Evolutionary conservation across 2,329 filamentous ascomycete genomes (phyloP).

Genomic region (Exophiala alcalophila): DNA sequence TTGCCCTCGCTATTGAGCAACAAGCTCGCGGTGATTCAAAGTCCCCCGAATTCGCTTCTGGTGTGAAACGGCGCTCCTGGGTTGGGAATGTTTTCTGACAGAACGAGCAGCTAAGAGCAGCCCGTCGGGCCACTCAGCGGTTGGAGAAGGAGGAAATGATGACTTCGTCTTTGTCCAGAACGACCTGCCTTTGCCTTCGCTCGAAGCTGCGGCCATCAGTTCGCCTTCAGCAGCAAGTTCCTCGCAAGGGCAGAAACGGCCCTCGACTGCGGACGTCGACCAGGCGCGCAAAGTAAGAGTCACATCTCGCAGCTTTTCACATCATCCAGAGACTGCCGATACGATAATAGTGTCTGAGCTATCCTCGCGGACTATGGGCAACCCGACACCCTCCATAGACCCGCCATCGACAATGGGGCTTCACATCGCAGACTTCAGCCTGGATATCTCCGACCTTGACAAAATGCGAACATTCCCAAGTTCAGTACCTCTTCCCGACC

Average conservation of each 20-base stretch:
- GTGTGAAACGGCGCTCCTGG: neutral
- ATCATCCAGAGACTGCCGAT: too few species aligned
- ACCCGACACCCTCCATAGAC: neutral
- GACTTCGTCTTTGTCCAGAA: neutral
- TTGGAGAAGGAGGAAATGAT: constrained; percentile 2
- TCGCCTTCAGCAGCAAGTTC: too few species aligned
- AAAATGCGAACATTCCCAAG: constrained; percentile 23
- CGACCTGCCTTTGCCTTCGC: neutral
- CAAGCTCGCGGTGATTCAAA: constrained; percentile 1
- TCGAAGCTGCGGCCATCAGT: too few species aligned
- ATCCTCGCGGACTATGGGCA: too few species aligned
- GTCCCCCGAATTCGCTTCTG: neutral
- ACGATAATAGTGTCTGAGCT: too few species aligned
- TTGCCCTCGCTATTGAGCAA: constrained; percentile 20
- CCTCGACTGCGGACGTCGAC: too few species aligned
- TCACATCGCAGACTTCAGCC: constrained; percentile 12
- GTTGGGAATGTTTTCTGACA: neutral
- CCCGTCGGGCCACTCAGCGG: neutral
- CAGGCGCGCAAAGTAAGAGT: too few species aligned
- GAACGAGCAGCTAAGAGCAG: constrained; percentile 1
- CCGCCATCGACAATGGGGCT: constrained; percentile 5
- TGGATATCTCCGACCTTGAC: constrained; percentile 18
- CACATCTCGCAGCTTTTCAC: too few species aligned
- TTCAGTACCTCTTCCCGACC: constrained; percentile 20
- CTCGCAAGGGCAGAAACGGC: too few species aligned